Percentiles rank a stretch among this genome's conserved stretches.
phyloP scores from a whole-genome alignment of 2,329 filamentous ascomycete genomes.

The Nannizziopsis arthrosporioides region DNA sequence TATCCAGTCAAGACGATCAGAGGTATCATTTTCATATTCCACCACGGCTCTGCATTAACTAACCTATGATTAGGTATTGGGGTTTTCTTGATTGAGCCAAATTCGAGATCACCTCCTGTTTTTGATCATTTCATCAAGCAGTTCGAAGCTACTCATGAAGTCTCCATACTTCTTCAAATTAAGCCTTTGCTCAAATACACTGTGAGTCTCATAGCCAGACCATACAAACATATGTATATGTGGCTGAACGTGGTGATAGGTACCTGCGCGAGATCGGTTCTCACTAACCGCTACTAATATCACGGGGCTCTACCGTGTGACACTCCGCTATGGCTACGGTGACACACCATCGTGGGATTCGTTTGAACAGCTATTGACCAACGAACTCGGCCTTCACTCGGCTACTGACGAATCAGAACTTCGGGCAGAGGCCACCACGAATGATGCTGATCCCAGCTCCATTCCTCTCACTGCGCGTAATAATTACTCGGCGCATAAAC shows the following conservation, averaged over 20 bases:
- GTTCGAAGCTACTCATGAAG: conserved; percentile 54
- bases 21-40: conserved; percentile 3
- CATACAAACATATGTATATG: background rate
- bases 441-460: conserved; percentile 6
- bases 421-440: conserved; percentile 16
- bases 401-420: conserved; percentile 8
- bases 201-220: conserved; percentile 5
- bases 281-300: conserved; percentile 25
- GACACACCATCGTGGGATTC: conserved; percentile 12
- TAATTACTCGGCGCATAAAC: conserved; percentile 3
- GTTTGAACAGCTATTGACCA: conserved; percentile 12
- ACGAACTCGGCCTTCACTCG: conserved; percentile 8
- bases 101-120: conserved; percentile 52
- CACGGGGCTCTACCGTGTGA: conserved; percentile 12
- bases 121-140: conserved; percentile 64
- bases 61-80: conserved; percentile 46
- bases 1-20: conserved; percentile 14
- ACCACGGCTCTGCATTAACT: background rate
- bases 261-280: conserved; percentile 44
- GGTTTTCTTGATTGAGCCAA: conserved; percentile 69
- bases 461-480: conserved; percentile 3
- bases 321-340: conserved; percentile 14
- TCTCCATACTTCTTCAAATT: conserved; percentile 65
- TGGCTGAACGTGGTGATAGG: conserved; percentile 44
- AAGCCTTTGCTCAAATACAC: conserved; percentile 12